Conservation (phyloP, 2,329 filamentous ascomycete genomes). For the Sporothrix protearum region DNA sequence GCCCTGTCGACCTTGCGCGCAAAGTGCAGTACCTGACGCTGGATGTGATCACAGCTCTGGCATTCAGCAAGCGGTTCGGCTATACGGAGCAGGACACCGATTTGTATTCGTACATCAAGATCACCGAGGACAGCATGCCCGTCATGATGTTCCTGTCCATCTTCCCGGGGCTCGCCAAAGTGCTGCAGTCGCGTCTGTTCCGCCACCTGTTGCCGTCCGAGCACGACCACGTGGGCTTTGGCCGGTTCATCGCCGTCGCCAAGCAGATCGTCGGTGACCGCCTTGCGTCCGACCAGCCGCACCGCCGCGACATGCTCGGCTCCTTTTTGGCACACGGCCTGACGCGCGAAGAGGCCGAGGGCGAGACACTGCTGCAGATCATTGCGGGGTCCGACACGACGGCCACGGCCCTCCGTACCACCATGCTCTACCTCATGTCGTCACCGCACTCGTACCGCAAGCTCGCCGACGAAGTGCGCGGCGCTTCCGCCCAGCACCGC, state of each 20-base stretch:
- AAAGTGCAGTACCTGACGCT: slow-evolving; percentile 53
- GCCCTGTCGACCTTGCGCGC: slow-evolving; percentile 42
- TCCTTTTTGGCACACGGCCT: slow-evolving; percentile 42
- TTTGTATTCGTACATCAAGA: slow-evolving; percentile 43
- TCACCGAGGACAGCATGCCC: slow-evolving; percentile 36
- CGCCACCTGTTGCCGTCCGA: slow-evolving; percentile 42
- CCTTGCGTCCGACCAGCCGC: slow-evolving; percentile 25
- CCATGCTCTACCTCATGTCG: slow-evolving; percentile 32
- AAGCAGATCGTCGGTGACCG: slow-evolving; percentile 30
- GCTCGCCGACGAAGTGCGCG: slow-evolving; percentile 38
- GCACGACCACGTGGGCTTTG: slow-evolving; percentile 40
- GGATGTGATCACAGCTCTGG: slow-evolving; percentile 52
- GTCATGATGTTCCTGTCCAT: slow-evolving; percentile 38
- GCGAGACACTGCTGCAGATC: slow-evolving; percentile 44
- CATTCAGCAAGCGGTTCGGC: slow-evolving; percentile 48
- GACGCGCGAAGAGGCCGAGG: slow-evolving; percentile 40
- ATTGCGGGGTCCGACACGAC: slow-evolving; percentile 35
- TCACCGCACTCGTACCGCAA: slow-evolving; percentile 30
- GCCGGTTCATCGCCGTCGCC: slow-evolving; percentile 36
- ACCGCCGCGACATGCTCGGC: slow-evolving; percentile 39
- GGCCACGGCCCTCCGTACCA: slow-evolving; percentile 32
- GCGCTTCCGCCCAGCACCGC: slow-evolving; percentile 31
- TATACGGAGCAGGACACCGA: slow-evolving; percentile 46
- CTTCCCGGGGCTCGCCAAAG: slow-evolving; percentile 41
- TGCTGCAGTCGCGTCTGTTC: slow-evolving; percentile 43